These are phyloP conservation scores for Fusarium concolor DNA, from an alignment of 2,329 filamentous ascomycete species.

Conservation along the genomic window DNA sequence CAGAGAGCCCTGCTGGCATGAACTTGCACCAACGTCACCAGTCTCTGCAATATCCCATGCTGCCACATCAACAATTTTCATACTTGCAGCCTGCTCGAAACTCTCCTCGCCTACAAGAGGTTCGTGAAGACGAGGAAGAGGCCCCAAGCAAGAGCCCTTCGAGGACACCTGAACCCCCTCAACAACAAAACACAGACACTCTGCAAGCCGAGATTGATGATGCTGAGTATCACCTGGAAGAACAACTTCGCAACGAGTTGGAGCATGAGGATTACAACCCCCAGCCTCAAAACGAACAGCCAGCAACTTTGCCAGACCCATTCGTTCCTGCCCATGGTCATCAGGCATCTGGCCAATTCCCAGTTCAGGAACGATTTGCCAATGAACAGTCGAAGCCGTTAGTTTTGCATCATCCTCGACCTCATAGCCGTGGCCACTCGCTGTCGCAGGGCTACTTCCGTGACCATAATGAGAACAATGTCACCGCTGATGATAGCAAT, in stretches of 20 bases:
- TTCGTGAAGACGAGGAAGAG: slow-evolving; percentile 80
- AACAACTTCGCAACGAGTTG: slow-evolving; percentile 81
- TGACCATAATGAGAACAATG: slow-evolving; percentile 60
- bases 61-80: slow-evolving; percentile 67
- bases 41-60: slow-evolving; percentile 67
- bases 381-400: slow-evolving; percentile 65
- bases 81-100: slow-evolving; percentile 65
- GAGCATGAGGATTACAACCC: slow-evolving; percentile 83
- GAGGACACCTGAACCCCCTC: slow-evolving; percentile 64
- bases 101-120: slow-evolving; percentile 75
- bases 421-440: slow-evolving; percentile 79
- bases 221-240: slow-evolving; percentile 85
- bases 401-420: slow-evolving; percentile 76
- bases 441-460: slow-evolving; percentile 74
- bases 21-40: slow-evolving; percentile 68
- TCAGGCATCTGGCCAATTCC: slow-evolving; percentile 62
- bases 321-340: slow-evolving; percentile 53
- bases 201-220: slow-evolving; percentile 88
- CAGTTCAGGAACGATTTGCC: slow-evolving; percentile 63
- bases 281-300: slow-evolving; percentile 57
- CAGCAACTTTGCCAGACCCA: slow-evolving; percentile 35
- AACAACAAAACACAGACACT: slow-evolving; percentile 69
- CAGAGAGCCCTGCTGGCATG: slow-evolving; percentile 60
- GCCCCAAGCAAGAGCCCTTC: slow-evolving; percentile 62
- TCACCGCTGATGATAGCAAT: slow-evolving; percentile 44